These are phyloP conservation scores for Xylaria hypoxylon DNA, from an alignment of 2,329 filamentous ascomycete species.

Conservation along the genomic window DNA sequence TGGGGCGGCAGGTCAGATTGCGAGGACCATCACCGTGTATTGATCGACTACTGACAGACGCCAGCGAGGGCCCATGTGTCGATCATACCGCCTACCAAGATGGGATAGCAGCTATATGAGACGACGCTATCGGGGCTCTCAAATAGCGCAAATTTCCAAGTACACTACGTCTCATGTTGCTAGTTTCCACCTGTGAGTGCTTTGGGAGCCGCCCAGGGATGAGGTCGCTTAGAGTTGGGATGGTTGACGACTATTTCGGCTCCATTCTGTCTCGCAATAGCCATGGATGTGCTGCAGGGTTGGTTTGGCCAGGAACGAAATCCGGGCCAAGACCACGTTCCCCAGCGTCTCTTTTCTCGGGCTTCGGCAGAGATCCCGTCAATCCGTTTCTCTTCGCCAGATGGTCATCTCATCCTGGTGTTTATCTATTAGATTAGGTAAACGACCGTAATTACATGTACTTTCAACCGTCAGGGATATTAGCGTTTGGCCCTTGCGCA, in stretches of 20 bases:
- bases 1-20: slow-evolving; percentile 24
- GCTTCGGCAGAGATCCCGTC: slow-evolving; percentile 24
- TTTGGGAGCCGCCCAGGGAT: slow-evolving; percentile 16
- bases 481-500: background rate
- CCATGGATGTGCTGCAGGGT: slow-evolving; percentile 37
- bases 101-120: slow-evolving; percentile 25
- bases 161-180: slow-evolving; percentile 40
- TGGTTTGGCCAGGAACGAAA: slow-evolving; percentile 13
- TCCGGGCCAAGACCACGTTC: slow-evolving; percentile 18
- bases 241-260: slow-evolving; percentile 2
- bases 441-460: slow-evolving; percentile 4
- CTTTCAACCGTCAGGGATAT: slow-evolving; percentile 8
- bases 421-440: background rate
- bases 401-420: slow-evolving; percentile 12
- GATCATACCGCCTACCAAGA: slow-evolving; percentile 42
- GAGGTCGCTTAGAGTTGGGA: slow-evolving; percentile 9
- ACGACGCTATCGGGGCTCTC: slow-evolving; percentile 21
- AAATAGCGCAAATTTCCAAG: slow-evolving; percentile 28
- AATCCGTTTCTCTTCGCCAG: slow-evolving; percentile 29
- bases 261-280: slow-evolving; percentile 27
- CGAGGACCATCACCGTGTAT: slow-evolving; percentile 24
- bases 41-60: slow-evolving; percentile 33
- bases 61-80: slow-evolving; percentile 43
- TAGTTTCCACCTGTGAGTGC: background rate
- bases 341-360: background rate